A percentile compares a stretch with the other conserved stretches of the same genome.
These are phyloP conservation scores for Taphrina communis DNA, from an alignment of 1,139 yeast species.

Conservation along the genomic window DNA sequence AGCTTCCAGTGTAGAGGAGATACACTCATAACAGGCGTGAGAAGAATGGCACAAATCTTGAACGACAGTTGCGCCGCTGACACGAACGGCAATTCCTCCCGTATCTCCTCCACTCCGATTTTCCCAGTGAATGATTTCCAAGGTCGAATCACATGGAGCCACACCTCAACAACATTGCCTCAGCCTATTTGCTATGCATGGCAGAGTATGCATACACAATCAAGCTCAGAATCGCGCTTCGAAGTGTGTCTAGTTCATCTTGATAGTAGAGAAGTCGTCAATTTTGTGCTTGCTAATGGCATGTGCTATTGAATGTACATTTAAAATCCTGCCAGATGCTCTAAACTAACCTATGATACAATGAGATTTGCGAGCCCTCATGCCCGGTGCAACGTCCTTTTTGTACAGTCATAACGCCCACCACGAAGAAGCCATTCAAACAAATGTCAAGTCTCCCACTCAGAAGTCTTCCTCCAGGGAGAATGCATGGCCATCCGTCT, in stretches of 20 bases:
- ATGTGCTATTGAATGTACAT: neutral
- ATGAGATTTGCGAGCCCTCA: neutral
- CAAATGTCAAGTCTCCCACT: slow-evolving; percentile 54
- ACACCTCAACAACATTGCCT: too few relatives aligned
- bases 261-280: neutral
- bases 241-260: neutral
- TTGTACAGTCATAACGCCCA: slow-evolving; percentile 16
- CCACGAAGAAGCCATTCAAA: too few relatives aligned
- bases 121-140: too few relatives aligned
- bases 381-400: slow-evolving; percentile 8
- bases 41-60: slow-evolving; percentile 23
- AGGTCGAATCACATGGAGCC: too few relatives aligned
- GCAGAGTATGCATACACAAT: too few relatives aligned
- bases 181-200: too few relatives aligned
- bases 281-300: neutral
- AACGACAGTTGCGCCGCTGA: slow-evolving; percentile 11
- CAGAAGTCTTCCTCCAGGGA: slow-evolving; percentile 58
- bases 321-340: slow-evolving; percentile 13
- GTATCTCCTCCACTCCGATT: too few relatives aligned
- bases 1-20: too few relatives aligned
- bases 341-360: slow-evolving; percentile 8
- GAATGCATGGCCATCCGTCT: slow-evolving; percentile 48
- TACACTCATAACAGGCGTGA: slow-evolving; percentile 8
- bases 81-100: neutral
- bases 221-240: too few relatives aligned